These are phyloP conservation scores for Naganishia cerealis DNA, from an alignment of 1,284 basidiomycete genomes.

Conservation along the genomic window DNA sequence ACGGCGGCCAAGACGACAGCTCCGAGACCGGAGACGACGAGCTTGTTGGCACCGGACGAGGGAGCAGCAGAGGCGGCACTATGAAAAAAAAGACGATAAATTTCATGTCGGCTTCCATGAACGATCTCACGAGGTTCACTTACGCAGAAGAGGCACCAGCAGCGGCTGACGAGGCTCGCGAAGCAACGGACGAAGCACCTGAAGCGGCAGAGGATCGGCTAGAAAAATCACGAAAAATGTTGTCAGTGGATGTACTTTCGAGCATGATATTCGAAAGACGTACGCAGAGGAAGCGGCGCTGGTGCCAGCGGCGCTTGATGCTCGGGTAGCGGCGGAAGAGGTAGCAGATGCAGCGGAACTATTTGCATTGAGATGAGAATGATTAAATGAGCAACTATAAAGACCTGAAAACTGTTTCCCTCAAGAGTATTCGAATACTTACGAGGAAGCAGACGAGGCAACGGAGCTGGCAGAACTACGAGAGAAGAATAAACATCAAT, in stretches of 20 bases:
- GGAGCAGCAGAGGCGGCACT: constrained; percentile 29
- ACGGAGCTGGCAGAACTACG: constrained; percentile 24
- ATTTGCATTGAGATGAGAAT: not conserved
- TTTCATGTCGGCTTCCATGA: not conserved
- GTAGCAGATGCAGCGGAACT: constrained; percentile 23
- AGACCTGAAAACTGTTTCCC: not conserved
- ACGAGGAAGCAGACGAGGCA: constrained; percentile 34
- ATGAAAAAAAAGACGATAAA: not conserved
- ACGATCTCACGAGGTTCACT: not conserved
- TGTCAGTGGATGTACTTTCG: not conserved
- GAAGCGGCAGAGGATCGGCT: constrained; percentile 22
- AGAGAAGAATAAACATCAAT: not conserved
- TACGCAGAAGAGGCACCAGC: constrained; percentile 15
- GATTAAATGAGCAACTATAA: not conserved
- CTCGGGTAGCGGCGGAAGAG: constrained; percentile 22
- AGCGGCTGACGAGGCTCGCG: constrained; percentile 3
- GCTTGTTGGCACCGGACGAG: constrained; percentile 28
- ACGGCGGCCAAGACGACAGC: constrained; percentile 30
- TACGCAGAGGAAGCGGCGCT: constrained; percentile 26
- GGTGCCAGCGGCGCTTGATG: constrained; percentile 26
- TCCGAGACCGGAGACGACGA: constrained; percentile 29
- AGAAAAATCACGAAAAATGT: not conserved
- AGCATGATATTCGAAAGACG: not conserved
- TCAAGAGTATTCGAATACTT: not conserved
- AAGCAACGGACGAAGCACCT: not conserved